Evolutionary conservation across 192 early-diverging fungal genomes (phyloP).

Genomic region (Coemansia furcata): DNA sequence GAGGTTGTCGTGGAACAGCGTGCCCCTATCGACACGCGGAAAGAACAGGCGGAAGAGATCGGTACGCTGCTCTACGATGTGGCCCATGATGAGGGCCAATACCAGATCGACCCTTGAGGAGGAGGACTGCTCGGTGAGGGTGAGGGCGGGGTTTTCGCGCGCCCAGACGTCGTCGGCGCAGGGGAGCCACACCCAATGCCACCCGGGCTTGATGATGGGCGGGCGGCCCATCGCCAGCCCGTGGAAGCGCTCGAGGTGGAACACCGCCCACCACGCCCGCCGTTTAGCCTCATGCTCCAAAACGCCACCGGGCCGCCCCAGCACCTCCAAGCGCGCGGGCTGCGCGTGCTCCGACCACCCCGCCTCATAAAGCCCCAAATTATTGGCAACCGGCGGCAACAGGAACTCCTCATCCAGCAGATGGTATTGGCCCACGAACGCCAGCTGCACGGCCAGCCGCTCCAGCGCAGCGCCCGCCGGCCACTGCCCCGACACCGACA

Average conservation of each 20-base stretch:
- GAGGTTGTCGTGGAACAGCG: slow-evolving; percentile 50
- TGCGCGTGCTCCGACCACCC: slow-evolving; percentile 51
- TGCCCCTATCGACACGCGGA: slow-evolving; percentile 48
- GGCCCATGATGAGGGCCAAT: slow-evolving; percentile 47
- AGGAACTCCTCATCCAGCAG: slow-evolving; percentile 51
- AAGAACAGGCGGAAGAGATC: slow-evolving; percentile 51
- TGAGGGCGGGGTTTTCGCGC: slow-evolving; percentile 15
- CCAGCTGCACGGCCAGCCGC: slow-evolving; percentile 46
- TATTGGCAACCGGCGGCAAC: slow-evolving; percentile 42
- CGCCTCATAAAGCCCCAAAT: slow-evolving; percentile 42
- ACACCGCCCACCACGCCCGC: slow-evolving; percentile 50
- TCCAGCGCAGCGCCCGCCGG: slow-evolving; percentile 47
- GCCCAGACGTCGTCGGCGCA: slow-evolving; percentile 49
- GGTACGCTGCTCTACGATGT: slow-evolving; percentile 47
- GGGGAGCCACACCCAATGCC: slow-evolving; percentile 55
- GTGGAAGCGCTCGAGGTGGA: slow-evolving; percentile 50
- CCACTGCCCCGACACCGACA: slow-evolving; percentile 48
- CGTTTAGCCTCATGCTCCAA: slow-evolving; percentile 47
- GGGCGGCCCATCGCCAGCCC: slow-evolving; percentile 52
- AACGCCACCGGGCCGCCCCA: slow-evolving; percentile 41
- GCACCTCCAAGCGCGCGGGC: slow-evolving; percentile 35
- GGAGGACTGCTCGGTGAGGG: neutral
- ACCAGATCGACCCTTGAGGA: slow-evolving; percentile 47
- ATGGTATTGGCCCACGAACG: slow-evolving; percentile 50
- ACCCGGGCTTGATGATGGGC: slow-evolving; percentile 51